A percentile compares a stretch with the other conserved stretches of the same genome.
phyloP scores from a whole-genome alignment of 176 grass and related monocot species.

The Coix lacrymajobi region DNA sequence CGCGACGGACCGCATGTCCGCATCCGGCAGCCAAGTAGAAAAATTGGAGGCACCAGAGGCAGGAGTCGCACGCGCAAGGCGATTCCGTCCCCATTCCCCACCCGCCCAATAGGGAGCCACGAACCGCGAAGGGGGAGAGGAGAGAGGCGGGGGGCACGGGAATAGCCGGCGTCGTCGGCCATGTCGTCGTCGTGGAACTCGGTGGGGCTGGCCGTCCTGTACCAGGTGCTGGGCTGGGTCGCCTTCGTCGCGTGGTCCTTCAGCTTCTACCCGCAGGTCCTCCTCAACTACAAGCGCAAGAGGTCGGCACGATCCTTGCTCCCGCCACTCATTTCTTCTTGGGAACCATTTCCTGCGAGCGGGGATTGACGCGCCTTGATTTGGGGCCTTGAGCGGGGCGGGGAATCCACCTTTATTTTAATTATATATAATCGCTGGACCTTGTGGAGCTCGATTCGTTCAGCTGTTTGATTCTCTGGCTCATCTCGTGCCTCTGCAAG shows the following conservation, averaged over 20 bases:
- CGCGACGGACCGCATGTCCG: too few species aligned
- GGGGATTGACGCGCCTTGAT: background rate
- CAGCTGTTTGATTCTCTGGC: background rate
- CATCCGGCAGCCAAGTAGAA: background rate
- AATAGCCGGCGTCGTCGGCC: background rate
- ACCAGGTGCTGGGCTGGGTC: slow-evolving; percentile 89
- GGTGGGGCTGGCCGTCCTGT: slow-evolving; percentile 57
- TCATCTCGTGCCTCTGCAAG: background rate
- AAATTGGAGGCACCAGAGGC: too few species aligned
- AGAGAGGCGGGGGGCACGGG: too few species aligned
- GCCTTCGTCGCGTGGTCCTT: slow-evolving; percentile 93
- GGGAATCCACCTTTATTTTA: background rate
- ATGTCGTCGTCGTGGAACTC: slow-evolving; percentile 85
- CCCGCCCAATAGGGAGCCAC: too few species aligned
- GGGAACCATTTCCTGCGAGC: background rate
- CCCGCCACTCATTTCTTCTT: background rate
- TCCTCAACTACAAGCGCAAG: slow-evolving; percentile 90
- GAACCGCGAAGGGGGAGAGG: too few species aligned
- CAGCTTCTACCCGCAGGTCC: slow-evolving; percentile 94
- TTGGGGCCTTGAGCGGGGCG: background rate
- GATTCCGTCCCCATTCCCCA: background rate
- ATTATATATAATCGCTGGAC: background rate
- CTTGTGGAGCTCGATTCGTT: background rate
- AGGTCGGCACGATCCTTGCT: slow-evolving; percentile 30
- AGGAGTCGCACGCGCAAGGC: too few species aligned